A percentile compares a stretch with the other conserved stretches of the same genome.
Conservation (phyloP, 257 asterid species). For the Solanum chilense region DNA sequence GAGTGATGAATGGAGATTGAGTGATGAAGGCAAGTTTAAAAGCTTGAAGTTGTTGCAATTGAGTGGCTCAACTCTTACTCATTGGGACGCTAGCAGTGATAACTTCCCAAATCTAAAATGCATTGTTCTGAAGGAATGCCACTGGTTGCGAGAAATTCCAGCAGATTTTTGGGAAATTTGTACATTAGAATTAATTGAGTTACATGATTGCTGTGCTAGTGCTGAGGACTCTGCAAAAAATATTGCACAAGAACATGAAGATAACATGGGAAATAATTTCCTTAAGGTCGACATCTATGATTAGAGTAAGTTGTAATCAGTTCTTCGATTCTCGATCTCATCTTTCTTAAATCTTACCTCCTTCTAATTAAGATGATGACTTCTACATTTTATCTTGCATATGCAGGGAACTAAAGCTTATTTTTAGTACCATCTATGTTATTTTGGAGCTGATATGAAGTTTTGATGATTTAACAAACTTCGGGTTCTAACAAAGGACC, state of each 20-base stretch:
- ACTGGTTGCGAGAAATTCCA: background rate
- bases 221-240: background rate
- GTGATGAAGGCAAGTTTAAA: background rate
- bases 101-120: background rate
- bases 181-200: background rate
- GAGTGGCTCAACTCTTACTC: background rate
- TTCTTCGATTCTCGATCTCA: too few relatives aligned
- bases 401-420: background rate
- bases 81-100: background rate
- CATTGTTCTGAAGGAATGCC: background rate
- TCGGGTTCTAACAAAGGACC: too few relatives aligned
- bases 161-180: background rate
- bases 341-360: background rate
- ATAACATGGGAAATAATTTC: background rate
- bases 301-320: too few relatives aligned
- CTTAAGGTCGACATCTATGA: background rate
- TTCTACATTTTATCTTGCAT: background rate
- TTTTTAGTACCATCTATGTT: too few relatives aligned
- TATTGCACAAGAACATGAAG: background rate
- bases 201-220: background rate
- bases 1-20: background rate
- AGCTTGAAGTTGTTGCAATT: background rate
- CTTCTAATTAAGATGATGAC: background rate
- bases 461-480: too few relatives aligned
- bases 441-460: too few relatives aligned